Evolutionary conservation across 176 grass and related monocot species (phyloP), one percentile per base, ranked within the genome.

Genomic region (Musa itinerans): DNA sequence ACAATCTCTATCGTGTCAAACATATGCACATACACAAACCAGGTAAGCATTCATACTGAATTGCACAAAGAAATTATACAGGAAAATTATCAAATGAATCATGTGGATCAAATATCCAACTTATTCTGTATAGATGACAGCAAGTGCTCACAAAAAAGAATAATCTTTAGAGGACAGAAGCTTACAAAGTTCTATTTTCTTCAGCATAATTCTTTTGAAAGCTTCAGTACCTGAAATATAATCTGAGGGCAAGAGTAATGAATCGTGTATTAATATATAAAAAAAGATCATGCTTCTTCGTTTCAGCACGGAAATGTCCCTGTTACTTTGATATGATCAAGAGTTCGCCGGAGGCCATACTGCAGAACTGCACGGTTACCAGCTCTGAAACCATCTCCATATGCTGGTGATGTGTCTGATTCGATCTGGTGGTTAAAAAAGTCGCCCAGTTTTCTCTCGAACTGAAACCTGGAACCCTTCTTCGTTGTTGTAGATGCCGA

Each of bases 401-500:
- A 70, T 19, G 68, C 68, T 21, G 68, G 68, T 11, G 68, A 70
- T 0, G 48, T 70, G 68, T 70, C 68, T 3, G 68, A 70, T 70
- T 70, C 68, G 3, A 70, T 52, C 48, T 70, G 68, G 68, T 70
- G 68, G 48, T 70, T 70, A 11, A 70, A 70, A 51, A 70, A 70
- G 13, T 70, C 48, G 11, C 68, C 68, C 16, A 70, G 68, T 51
- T 70, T 70, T 52, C 9, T 70, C 68, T 70, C 68, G 51, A 70
- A 70, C 68, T 70, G 68, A 51, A 48, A 70, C 43, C 68, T 52
- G 11, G 43, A 20, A 50, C 68, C 34, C 68, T 70, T 70, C 20
- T 70, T 70, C 4, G 43, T 22, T 52, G 68, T 51, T 11, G 68
- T 50, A 21, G 34, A 50, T 20, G 68, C 63, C 10, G 16, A 69